These are phyloP conservation scores for Xylariaceae sp. DNA, from an alignment of 2,329 filamentous ascomycete genomes.

Conservation along the genomic window DNA sequence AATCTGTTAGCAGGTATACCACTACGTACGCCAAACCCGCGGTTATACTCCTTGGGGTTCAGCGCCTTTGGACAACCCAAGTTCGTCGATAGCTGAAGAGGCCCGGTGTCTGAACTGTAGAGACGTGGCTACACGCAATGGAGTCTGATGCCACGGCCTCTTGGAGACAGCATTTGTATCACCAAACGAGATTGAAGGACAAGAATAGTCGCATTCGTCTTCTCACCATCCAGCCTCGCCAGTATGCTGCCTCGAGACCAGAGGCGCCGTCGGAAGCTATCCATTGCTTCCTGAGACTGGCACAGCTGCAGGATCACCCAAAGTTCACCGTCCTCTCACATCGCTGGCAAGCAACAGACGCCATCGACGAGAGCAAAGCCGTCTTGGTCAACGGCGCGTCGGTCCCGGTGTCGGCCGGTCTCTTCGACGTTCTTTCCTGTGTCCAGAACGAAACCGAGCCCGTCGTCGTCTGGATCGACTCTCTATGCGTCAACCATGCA, in stretches of 20 bases:
- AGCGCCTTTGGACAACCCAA: too few relatives aligned
- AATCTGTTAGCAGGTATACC: too few relatives aligned
- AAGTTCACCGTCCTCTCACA: slow-evolving; percentile 21
- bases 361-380: slow-evolving; percentile 12
- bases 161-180: slow-evolving; percentile 25
- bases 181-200: slow-evolving; percentile 21
- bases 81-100: too few relatives aligned
- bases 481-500: slow-evolving; percentile 26
- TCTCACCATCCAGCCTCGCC: slow-evolving; percentile 23
- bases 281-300: slow-evolving; percentile 22
- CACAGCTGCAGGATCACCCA: slow-evolving; percentile 17
- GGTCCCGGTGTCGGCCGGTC: slow-evolving; percentile 15
- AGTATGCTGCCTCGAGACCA: slow-evolving; percentile 16
- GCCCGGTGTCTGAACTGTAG: too few relatives aligned
- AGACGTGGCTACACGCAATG: too few relatives aligned
- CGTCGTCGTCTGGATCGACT: slow-evolving; percentile 24
- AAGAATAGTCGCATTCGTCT: slow-evolving; percentile 22
- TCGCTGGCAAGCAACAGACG: slow-evolving; percentile 13
- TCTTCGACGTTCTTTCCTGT: slow-evolving; percentile 14
- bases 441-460: slow-evolving; percentile 17
- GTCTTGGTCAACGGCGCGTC: slow-evolving; percentile 19
- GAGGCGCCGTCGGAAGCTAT: slow-evolving; percentile 13
- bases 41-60: too few relatives aligned
- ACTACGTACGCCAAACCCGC: too few relatives aligned
- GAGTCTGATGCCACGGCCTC: background rate